phyloP scores from a whole-genome alignment of 108 stramenopile species.

The Hondaea fermentalgiana region DNA sequence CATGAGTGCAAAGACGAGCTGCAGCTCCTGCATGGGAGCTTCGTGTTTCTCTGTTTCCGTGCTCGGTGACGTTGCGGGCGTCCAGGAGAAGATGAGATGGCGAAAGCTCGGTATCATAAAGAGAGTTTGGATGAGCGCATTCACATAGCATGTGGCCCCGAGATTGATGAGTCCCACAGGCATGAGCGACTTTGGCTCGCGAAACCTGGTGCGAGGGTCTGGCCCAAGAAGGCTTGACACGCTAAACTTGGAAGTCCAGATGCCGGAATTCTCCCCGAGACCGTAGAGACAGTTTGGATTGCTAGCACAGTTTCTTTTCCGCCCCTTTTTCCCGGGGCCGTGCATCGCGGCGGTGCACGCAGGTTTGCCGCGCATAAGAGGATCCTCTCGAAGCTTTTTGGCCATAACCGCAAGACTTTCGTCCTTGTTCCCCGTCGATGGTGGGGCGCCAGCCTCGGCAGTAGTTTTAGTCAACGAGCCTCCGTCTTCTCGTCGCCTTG shows the following conservation, averaged over 20 bases:
- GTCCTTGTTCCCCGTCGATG: too few relatives aligned
- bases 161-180: slow-evolving; percentile 27
- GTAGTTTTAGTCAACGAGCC: too few relatives aligned
- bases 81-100: background rate
- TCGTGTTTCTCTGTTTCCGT: background rate
- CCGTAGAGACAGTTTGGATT: background rate
- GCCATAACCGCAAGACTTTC: background rate
- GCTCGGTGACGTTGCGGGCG: background rate
- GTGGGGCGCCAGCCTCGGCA: too few relatives aligned
- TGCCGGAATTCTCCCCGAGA: background rate
- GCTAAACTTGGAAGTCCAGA: background rate
- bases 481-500: too few relatives aligned
- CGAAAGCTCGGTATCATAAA: slow-evolving; percentile 11
- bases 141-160: slow-evolving; percentile 24
- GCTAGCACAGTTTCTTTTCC: background rate
- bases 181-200: background rate
- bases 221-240: background rate
- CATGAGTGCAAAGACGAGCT: background rate
- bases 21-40: background rate
- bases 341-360: background rate
- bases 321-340: background rate
- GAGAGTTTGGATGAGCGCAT: slow-evolving; percentile 15
- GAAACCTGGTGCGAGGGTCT: background rate
- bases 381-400: background rate
- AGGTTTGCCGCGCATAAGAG: background rate